Base-by-base conservation (phyloP, 2,329 filamentous ascomycete genomes). In the Pseudogymnoascus pannorum region DNA sequence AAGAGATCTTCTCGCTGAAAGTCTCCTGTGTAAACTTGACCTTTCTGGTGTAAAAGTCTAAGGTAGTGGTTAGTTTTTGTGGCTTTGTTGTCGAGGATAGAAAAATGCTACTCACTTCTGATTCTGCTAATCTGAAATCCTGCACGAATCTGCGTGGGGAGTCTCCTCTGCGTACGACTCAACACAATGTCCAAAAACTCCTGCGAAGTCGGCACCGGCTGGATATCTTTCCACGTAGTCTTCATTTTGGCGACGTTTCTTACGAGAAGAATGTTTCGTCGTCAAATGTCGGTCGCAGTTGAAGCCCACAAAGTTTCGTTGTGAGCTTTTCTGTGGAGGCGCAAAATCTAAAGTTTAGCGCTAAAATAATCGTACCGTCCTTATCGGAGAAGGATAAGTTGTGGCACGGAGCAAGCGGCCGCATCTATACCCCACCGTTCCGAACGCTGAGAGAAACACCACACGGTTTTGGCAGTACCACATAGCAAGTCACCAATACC, bases 21-120 rank as follows among this genome's bases (percentile, higher is more conserved):
- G 93, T 97, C 78, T 99, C 94, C 72, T 93, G 88, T 5, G 94
- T 97, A 78, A 92, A 99, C 78, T 97, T 97, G 82, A 97, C 92
- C 78, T 97, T 97, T 75, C 94, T 83, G 51, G 93, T 97, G 77
- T 97, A 97, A 79, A 97, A 97, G 58, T 85, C 88, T 87, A 67
- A 5, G 35, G 24, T n/a, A n/a, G 31, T 40, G 11, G 62, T 68
- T 58, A 72, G 63, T 61, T 59, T 66, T 59, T 65, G 26, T 16
- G 58, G 38, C n/a, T 5, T 16, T 31, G 6, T 20, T 31, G 48
- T 54, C 48, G 26, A 31, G n/a, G 48, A 31, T 20, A 5, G 44
- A 61, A 59, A 59, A 59, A 62, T 61, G 36, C 22, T 35, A 33
- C 66, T 59, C 69, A 79, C 80, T 81, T 75, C 93, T 83, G 71